Evolutionary conservation across 768 basidiomycete species (phyloP).

Genomic region (Podaxis sp.): DNA sequence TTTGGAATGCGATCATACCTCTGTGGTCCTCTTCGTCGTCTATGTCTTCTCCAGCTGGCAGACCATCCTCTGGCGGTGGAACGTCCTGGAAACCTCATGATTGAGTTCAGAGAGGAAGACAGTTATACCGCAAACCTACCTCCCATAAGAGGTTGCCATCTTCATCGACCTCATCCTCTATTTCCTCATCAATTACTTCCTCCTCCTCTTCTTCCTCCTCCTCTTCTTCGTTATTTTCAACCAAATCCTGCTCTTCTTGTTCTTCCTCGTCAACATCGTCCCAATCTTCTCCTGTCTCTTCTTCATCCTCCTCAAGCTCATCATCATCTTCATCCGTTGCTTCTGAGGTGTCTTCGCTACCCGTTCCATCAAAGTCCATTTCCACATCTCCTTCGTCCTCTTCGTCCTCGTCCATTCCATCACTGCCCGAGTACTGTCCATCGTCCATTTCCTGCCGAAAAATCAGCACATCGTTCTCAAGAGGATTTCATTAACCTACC

Average conservation of each 20-base stretch:
- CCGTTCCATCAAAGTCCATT: constrained; percentile 84
- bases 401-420: constrained; percentile 80
- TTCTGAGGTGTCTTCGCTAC: constrained; percentile 77
- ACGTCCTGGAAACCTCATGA: constrained; percentile 41
- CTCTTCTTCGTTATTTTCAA: constrained; percentile 49
- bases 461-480: constrained; percentile 11
- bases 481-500: constrained; percentile 44
- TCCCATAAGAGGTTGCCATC: constrained; percentile 33
- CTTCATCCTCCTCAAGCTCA: constrained; percentile 42
- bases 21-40: constrained; percentile 66
- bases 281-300: constrained; percentile 49
- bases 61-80: constrained; percentile 42
- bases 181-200: constrained; percentile 49
- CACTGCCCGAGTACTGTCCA: constrained; percentile 62
- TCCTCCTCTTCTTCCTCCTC: constrained; percentile 46
- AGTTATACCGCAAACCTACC: constrained; percentile 19
- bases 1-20: constrained; percentile 31
- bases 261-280: constrained; percentile 66
- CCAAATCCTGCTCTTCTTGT: constrained; percentile 65
- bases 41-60: constrained; percentile 44
- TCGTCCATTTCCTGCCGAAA: constrained; percentile 79
- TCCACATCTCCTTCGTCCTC: constrained; percentile 83
- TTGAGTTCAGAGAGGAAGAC: background rate
- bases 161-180: constrained; percentile 38
- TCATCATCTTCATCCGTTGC: constrained; percentile 70